These are phyloP conservation scores for Eimeria zaria DNA, from an alignment of 169 alveolate species.

Conservation along the genomic window DNA sequence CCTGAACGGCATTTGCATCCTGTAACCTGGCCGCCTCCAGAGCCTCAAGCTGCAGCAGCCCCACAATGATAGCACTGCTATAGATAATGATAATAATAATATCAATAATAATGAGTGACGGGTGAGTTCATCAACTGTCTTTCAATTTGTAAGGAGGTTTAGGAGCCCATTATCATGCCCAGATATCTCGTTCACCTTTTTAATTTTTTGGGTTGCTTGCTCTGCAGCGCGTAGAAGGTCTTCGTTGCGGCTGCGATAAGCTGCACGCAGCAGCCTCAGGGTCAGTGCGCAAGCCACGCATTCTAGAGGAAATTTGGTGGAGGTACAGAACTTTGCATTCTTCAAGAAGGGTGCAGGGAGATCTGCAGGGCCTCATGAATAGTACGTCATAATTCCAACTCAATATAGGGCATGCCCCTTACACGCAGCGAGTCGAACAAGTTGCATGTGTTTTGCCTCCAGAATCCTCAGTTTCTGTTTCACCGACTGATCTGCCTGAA, in stretches of 20 bases:
- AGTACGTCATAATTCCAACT: not conserved
- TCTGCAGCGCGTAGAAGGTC: slow-evolving; percentile 33
- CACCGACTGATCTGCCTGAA: slow-evolving; percentile 30
- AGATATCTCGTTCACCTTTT: not conserved
- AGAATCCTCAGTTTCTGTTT: slow-evolving; percentile 37
- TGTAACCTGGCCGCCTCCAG: slow-evolving; percentile 24
- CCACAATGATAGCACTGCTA: not conserved
- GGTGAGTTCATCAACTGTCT: no score
- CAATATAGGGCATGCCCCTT: not conserved
- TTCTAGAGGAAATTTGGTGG: not conserved
- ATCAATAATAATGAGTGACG: no score
- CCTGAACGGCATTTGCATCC: slow-evolving; percentile 18
- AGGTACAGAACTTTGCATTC: not conserved
- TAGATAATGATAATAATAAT: no score
- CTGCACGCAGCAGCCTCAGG: slow-evolving; percentile 43
- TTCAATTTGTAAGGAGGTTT: not conserved
- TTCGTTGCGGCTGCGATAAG: slow-evolving; percentile 62
- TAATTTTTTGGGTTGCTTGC: slow-evolving; percentile 14
- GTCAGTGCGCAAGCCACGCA: slow-evolving; percentile 5
- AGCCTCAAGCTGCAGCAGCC: slow-evolving; percentile 49
- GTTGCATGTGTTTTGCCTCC: slow-evolving; percentile 60
- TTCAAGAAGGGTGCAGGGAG: not conserved
- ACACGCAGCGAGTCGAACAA: slow-evolving; percentile 70
- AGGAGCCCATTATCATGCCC: not conserved
- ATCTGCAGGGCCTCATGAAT: not conserved